Evolutionary conservation across 805 yeast genomes (phyloP).

Genomic region (Jamesozyma hellenica): DNA sequence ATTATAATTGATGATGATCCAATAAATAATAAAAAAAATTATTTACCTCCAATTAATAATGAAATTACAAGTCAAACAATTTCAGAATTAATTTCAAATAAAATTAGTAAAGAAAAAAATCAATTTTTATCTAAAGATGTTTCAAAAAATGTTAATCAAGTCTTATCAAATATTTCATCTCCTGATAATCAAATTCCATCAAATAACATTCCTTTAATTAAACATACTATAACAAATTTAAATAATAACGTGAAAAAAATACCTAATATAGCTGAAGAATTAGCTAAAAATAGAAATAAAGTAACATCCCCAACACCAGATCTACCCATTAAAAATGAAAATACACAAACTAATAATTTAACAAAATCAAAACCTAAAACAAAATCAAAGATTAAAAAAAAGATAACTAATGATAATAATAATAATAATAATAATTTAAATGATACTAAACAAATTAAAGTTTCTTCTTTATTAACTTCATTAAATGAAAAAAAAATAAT

Average conservation of each 20-base stretch:
- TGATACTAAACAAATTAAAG: slow-evolving; percentile 10
- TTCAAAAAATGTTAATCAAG: too few relatives aligned
- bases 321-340: neutral
- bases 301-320: slow-evolving; percentile 13
- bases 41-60: neutral
- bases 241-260: too few relatives aligned
- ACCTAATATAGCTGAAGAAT: slow-evolving; percentile 26
- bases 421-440: too few relatives aligned
- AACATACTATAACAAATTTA: too few relatives aligned
- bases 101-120: neutral
- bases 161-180: too few relatives aligned
- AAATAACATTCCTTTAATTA: too few relatives aligned
- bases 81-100: neutral
- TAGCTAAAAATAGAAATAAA: slow-evolving; percentile 26
- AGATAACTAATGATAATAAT: neutral
- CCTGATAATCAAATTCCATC: neutral
- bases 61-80: neutral
- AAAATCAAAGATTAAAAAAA: slow-evolving; percentile 1
- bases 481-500: too few relatives aligned
- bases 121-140: neutral
- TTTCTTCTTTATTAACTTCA: slow-evolving; percentile 14
- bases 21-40: neutral
- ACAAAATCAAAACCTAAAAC: slow-evolving; percentile 1
- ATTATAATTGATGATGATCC: slow-evolving; percentile 3
- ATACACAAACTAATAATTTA: neutral